Percentiles rank a stretch among this genome's conserved stretches.
Evolutionary conservation across 163 green algal genomes (phyloP).

Genomic region (Scenedesmus sp.): DNA sequence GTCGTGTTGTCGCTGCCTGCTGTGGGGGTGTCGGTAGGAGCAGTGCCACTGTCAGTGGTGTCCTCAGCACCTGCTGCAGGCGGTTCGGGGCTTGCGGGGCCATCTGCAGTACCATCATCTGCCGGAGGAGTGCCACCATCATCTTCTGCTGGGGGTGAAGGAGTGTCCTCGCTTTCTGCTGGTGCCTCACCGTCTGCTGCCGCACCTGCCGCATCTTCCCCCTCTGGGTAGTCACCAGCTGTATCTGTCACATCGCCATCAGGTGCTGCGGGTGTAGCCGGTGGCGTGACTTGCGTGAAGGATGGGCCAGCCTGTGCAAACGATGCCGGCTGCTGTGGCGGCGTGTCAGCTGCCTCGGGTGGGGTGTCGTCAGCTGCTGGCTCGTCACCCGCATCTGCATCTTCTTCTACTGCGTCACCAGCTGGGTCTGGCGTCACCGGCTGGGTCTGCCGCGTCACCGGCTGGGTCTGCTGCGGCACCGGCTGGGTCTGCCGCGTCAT

Average conservation of each 20-base stretch:
- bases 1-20: not conserved
- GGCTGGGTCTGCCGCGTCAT: not conserved
- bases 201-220: not conserved
- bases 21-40: not conserved
- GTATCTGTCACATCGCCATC: not conserved
- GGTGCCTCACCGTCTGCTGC: not conserved
- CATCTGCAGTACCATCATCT: not conserved
- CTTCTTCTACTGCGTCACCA: too few species aligned
- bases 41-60: not conserved
- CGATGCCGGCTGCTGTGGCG: not conserved
- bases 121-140: not conserved
- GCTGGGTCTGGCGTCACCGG: too few species aligned
- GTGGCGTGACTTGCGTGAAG: not conserved
- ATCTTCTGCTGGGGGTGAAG: not conserved
- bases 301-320: not conserved
- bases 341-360: not conserved
- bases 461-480: not conserved
- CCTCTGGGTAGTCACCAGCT: not conserved
- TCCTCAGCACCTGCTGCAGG: not conserved
- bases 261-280: not conserved
- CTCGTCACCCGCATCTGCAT: not conserved
- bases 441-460: too few species aligned
- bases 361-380: not conserved
- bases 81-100: too few species aligned
- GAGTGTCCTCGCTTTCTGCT: not conserved